Conservation (phyloP, 768 basidiomycete species). For the Gymnopilus junonius region DNA sequence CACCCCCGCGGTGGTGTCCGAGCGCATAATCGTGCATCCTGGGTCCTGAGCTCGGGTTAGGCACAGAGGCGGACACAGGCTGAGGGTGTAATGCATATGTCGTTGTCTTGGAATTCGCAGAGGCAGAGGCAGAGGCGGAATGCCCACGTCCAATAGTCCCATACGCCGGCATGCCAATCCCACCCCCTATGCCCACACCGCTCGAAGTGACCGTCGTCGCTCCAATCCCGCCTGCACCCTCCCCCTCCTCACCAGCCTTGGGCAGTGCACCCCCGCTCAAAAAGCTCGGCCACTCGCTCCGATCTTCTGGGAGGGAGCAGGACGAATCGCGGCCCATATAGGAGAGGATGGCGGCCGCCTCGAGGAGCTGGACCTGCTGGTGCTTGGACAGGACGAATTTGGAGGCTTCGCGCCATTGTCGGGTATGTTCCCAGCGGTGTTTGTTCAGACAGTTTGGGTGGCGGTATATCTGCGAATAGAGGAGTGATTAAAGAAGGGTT, state of each 20-base stretch:
- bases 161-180: conserved; percentile 5
- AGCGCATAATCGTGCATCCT: conserved; percentile 67
- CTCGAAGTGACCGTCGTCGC: not conserved
- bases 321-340: conserved; percentile 73
- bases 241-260: conserved; percentile 39
- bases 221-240: too few species aligned
- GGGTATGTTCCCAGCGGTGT: conserved; percentile 97
- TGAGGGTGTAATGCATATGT: conserved; percentile 20
- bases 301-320: conserved; percentile 85
- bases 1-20: conserved; percentile 23
- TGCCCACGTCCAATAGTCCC: conserved; percentile 9
- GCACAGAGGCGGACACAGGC: conserved; percentile 27
- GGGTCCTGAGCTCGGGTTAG: conserved; percentile 44
- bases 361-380: conserved; percentile 95
- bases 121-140: conserved; percentile 1
- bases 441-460: conserved; percentile 96
- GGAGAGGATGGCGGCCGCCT: conserved; percentile 95
- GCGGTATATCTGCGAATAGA: conserved; percentile 65
- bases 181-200: not conserved
- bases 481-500: too few species aligned
- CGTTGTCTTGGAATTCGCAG: conserved; percentile 7
- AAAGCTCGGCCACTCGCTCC: conserved; percentile 90
- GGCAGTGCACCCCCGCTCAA: conserved; percentile 74
- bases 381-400: conserved; percentile 94
- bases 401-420: conserved; percentile 92